Conservation (phyloP, 768 basidiomycete genomes). For the Lactarius indigo region DNA sequence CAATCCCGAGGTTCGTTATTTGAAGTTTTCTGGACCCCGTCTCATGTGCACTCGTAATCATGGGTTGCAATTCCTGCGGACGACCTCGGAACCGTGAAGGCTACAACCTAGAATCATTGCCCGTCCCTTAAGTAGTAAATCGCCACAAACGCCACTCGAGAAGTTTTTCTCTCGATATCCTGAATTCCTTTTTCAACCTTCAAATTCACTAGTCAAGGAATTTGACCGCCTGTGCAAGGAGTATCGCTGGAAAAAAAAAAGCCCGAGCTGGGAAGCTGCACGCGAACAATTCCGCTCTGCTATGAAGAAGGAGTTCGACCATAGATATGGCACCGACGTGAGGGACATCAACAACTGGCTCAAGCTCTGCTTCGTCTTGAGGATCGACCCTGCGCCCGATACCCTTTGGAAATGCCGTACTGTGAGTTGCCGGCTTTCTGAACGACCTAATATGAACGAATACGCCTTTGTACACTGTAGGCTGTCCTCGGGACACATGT, state of each 20-base stretch:
- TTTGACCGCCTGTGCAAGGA: slow-evolving; percentile 16
- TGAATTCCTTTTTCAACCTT: slow-evolving; percentile 10
- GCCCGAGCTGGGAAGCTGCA: background rate
- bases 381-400: slow-evolving; percentile 20
- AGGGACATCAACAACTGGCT: slow-evolving; percentile 22
- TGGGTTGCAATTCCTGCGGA: background rate
- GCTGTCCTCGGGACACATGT: slow-evolving; percentile 20
- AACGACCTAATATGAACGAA: background rate
- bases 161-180: slow-evolving; percentile 24
- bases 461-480: background rate
- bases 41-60: background rate
- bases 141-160: slow-evolving; percentile 15
- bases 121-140: background rate
- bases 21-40: background rate
- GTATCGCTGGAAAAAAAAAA: background rate
- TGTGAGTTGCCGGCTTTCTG: background rate
- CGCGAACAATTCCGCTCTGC: slow-evolving; percentile 1
- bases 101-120: background rate
- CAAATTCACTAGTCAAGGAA: slow-evolving; percentile 6
- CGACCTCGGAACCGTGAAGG: background rate
- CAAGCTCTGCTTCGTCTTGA: slow-evolving; percentile 18
- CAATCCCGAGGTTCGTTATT: background rate
- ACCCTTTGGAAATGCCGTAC: background rate
- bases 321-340: slow-evolving; percentile 23
- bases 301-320: slow-evolving; percentile 24